These are phyloP conservation scores for Cryphonectria naterciae DNA, from an alignment of 2,329 filamentous ascomycete genomes.

Conservation along the genomic window DNA sequence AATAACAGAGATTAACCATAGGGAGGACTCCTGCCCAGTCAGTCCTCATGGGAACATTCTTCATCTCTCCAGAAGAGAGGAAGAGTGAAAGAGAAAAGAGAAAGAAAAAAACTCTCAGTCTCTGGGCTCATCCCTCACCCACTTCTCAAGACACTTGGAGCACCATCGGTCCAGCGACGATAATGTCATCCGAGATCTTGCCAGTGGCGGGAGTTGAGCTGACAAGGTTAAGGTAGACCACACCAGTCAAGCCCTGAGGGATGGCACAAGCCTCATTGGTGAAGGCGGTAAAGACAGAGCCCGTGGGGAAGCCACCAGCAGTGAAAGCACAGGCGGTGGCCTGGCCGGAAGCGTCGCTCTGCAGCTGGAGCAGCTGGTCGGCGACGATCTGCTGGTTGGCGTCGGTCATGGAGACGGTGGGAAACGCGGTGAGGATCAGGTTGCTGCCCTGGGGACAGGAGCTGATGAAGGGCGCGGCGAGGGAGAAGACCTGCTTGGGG, in stretches of 20 bases:
- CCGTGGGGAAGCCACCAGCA: slow-evolving; percentile 60
- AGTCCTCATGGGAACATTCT: neutral
- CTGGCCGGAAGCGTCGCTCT: slow-evolving; percentile 52
- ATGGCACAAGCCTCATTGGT: slow-evolving; percentile 60
- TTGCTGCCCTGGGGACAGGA: slow-evolving; percentile 70
- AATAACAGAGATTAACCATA: neutral
- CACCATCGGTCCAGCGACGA: slow-evolving; percentile 67
- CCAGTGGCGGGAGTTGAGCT: slow-evolving; percentile 55
- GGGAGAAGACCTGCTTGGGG: slow-evolving; percentile 71
- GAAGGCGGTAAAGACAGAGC: slow-evolving; percentile 64
- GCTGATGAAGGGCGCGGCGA: slow-evolving; percentile 73
- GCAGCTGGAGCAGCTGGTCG: slow-evolving; percentile 51
- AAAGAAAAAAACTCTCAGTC: slow-evolving; percentile 12
- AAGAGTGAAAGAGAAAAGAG: neutral
- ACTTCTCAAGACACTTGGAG: slow-evolving; percentile 54
- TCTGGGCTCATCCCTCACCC: neutral
- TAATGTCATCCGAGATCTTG: slow-evolving; percentile 63
- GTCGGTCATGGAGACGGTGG: slow-evolving; percentile 57
- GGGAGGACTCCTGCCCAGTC: neutral
- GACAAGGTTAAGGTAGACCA: slow-evolving; percentile 70
- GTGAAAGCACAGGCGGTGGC: slow-evolving; percentile 70
- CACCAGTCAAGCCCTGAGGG: slow-evolving; percentile 64
- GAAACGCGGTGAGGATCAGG: slow-evolving; percentile 67
- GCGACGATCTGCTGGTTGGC: slow-evolving; percentile 44
- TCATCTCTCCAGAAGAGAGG: neutral